Conservation (phyloP, 2,329 filamentous ascomycete genomes). For the Colletotrichum sp. region DNA sequence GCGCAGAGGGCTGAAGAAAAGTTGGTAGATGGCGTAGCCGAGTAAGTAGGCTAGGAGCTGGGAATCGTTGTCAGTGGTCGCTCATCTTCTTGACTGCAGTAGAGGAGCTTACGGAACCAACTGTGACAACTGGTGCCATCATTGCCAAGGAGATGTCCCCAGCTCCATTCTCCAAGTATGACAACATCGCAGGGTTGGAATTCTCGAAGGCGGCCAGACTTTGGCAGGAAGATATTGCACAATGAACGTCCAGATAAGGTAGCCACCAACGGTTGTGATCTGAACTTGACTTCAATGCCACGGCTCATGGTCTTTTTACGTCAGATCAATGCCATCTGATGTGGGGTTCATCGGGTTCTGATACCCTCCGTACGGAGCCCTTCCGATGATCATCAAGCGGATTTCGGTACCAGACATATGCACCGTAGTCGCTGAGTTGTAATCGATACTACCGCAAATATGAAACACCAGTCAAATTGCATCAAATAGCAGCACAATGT, state of each 20-base stretch:
- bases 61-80: not conserved
- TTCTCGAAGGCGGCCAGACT: not conserved
- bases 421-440: not conserved
- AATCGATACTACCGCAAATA: not conserved
- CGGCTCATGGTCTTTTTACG: not conserved
- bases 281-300: not conserved
- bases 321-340: not conserved
- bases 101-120: not conserved
- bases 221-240: not conserved
- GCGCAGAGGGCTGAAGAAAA: constrained; percentile 1
- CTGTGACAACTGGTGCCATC: not conserved
- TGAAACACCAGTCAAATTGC: not conserved
- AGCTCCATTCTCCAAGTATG: not conserved
- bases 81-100: not conserved
- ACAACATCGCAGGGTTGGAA: not conserved
- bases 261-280: not conserved
- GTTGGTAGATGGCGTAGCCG: not conserved
- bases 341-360: not conserved
- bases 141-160: not conserved
- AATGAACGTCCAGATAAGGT: not conserved
- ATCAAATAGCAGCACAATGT: not conserved
- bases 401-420: not conserved
- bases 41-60: not conserved
- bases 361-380: not conserved
- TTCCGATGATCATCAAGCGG: not conserved